phyloP scores from a whole-genome alignment of 306 rosid species.

The Sophora flavescens region DNA sequence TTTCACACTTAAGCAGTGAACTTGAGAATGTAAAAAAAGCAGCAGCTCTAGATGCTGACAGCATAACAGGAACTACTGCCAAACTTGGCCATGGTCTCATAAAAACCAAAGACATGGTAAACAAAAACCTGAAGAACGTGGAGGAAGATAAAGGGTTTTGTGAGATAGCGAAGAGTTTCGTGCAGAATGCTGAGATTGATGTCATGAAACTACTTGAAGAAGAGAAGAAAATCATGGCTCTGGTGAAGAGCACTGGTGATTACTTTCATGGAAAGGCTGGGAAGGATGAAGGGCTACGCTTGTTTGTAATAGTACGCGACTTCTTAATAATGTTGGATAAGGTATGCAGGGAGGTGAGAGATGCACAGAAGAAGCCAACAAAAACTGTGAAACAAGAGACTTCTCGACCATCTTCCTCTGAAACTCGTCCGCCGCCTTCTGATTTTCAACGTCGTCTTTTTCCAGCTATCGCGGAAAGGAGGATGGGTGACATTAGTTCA shows the following conservation, averaged over 20 bases:
- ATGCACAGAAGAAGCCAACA: slow-evolving; percentile 54
- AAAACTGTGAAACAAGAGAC: slow-evolving; percentile 60
- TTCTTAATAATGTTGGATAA: slow-evolving; percentile 84
- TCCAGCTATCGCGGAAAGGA: slow-evolving; percentile 76
- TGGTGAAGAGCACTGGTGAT: slow-evolving; percentile 94
- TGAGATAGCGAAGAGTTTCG: slow-evolving; percentile 60
- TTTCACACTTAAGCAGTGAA: slow-evolving; percentile 77
- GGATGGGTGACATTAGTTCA: slow-evolving; percentile 72
- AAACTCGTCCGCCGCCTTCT: slow-evolving; percentile 52
- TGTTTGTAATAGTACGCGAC: slow-evolving; percentile 83
- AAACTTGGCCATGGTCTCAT: slow-evolving; percentile 69
- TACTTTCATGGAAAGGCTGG: slow-evolving; percentile 89
- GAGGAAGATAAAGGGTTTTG: slow-evolving; percentile 65
- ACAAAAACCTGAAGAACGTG: slow-evolving; percentile 55
- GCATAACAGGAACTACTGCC: slow-evolving; percentile 76
- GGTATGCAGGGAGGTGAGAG: slow-evolving; percentile 74
- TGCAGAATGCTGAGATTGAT: slow-evolving; percentile 74
- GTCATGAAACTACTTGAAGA: slow-evolving; percentile 69
- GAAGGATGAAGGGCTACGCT: slow-evolving; percentile 82
- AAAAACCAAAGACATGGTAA: slow-evolving; percentile 62
- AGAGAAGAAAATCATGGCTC: slow-evolving; percentile 78
- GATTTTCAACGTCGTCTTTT: slow-evolving; percentile 70
- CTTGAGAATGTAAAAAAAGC: slow-evolving; percentile 88
- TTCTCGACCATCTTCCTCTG: slow-evolving; percentile 53
- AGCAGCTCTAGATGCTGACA: slow-evolving; percentile 78